These are phyloP conservation scores for Magnaporthiopsis poae DNA, from an alignment of 2,329 filamentous ascomycete genomes.

Conservation along the genomic window DNA sequence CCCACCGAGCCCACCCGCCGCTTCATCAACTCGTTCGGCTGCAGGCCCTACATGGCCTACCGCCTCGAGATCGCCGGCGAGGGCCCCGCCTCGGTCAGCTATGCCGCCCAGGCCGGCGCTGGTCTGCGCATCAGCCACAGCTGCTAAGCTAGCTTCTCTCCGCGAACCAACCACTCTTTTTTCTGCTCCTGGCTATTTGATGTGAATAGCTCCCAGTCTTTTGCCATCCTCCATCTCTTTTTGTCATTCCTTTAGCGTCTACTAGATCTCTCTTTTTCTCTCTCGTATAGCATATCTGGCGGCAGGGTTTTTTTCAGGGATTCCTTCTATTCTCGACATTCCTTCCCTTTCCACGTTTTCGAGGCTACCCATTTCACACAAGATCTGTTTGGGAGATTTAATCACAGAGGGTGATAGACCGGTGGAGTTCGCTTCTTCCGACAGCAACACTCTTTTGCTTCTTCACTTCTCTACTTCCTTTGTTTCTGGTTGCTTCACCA, in stretches of 20 bases:
- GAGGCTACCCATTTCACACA: background rate
- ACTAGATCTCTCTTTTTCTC: background rate
- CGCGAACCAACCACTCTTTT: background rate
- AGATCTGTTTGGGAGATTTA: background rate
- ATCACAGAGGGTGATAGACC: background rate
- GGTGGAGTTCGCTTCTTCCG: background rate
- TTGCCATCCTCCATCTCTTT: background rate
- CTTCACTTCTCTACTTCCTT: background rate
- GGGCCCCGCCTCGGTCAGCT: slow-evolving; percentile 10
- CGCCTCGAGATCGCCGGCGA: slow-evolving; percentile 15
- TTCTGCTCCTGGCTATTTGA: background rate
- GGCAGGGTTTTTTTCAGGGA: background rate
- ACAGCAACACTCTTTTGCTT: background rate
- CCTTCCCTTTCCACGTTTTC: background rate
- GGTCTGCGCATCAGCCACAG: slow-evolving; percentile 7
- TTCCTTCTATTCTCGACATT: background rate
- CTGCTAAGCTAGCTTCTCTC: slow-evolving; percentile 4
- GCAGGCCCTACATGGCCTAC: slow-evolving; percentile 17
- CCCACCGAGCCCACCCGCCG: slow-evolving; percentile 10
- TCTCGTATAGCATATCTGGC: background rate
- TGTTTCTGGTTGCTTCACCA: background rate
- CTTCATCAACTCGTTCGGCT: slow-evolving; percentile 19
- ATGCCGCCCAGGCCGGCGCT: slow-evolving; percentile 2
- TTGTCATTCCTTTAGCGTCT: background rate
- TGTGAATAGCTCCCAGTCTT: background rate